A percentile compares a stretch with the other conserved stretches of the same genome.
These are phyloP conservation scores for Cardiospermum halicacabum DNA, from an alignment of 345 rosid species.

Conservation along the genomic window DNA sequence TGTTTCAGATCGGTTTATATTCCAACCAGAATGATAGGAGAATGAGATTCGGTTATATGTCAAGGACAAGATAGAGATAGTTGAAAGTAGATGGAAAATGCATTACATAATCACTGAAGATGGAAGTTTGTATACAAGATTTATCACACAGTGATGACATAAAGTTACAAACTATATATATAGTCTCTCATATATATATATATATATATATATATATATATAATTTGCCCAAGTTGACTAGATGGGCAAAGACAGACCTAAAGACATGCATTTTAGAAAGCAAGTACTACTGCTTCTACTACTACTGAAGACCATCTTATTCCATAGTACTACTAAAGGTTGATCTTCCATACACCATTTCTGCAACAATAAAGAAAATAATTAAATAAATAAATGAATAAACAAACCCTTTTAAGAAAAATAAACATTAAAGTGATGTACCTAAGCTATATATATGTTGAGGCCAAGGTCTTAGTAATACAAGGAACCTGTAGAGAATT, in stretches of 20 bases:
- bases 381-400: too few species aligned
- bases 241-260: conserved; percentile 27
- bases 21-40: too few species aligned
- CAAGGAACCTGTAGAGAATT: conserved; percentile 42
- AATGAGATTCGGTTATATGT: too few species aligned
- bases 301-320: conserved; percentile 17
- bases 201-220: too few species aligned
- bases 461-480: conserved; percentile 38
- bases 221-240: conserved; percentile 8
- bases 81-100: neutral
- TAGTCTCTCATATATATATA: neutral
- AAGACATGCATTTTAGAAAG: conserved; percentile 6
- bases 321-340: conserved; percentile 3
- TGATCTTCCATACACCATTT: conserved; percentile 4
- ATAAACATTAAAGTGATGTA: neutral
- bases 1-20: too few species aligned
- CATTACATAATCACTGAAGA: neutral
- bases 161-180: neutral
- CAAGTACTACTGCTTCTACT: conserved; percentile 8
- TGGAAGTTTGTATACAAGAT: conserved; percentile 10
- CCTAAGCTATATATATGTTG: conserved; percentile 16
- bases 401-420: neutral
- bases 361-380: too few species aligned
- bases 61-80: neutral
- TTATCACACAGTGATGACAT: neutral